A percentile compares a stretch with the other conserved stretches of the same genome.
Evolutionary conservation across 148 eudicot genomes (phyloP).

Genomic region (Salicornia ramosissima): DNA sequence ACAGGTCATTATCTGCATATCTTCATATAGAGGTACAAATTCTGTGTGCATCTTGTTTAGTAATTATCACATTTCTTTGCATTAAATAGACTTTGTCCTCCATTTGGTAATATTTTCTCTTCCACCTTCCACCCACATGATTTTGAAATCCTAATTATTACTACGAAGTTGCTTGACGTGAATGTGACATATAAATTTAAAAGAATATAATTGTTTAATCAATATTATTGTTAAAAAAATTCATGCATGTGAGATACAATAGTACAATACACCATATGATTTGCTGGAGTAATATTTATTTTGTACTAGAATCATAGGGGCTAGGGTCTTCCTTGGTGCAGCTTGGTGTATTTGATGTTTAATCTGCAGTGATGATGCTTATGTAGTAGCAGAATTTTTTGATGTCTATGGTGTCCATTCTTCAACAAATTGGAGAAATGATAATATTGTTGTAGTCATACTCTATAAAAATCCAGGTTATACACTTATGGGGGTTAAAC

Average conservation of each 20-base stretch:
- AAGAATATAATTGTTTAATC: background rate
- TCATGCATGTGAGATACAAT: background rate
- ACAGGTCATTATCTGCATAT: slow-evolving; percentile 39
- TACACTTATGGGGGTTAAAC: background rate
- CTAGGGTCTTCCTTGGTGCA: background rate
- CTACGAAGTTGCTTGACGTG: background rate
- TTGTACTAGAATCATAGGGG: background rate
- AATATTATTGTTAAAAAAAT: background rate
- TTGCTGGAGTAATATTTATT: too few species aligned
- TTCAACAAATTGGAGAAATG: background rate
- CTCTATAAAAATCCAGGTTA: background rate
- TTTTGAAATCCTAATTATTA: background rate
- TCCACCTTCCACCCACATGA: background rate
- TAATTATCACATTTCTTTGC: background rate
- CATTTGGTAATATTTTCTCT: background rate
- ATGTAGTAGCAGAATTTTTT: too few species aligned
- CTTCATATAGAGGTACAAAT: background rate
- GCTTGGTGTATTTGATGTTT: background rate
- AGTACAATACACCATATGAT: background rate
- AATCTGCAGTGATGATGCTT: background rate
- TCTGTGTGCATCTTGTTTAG: background rate
- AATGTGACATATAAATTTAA: background rate
- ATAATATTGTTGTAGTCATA: background rate
- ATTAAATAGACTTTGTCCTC: background rate
- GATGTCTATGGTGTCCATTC: background rate